These are phyloP conservation scores for Leishmania braziliensis DNA, from an alignment of 208 protist genomes.

Conservation along the genomic window DNA sequence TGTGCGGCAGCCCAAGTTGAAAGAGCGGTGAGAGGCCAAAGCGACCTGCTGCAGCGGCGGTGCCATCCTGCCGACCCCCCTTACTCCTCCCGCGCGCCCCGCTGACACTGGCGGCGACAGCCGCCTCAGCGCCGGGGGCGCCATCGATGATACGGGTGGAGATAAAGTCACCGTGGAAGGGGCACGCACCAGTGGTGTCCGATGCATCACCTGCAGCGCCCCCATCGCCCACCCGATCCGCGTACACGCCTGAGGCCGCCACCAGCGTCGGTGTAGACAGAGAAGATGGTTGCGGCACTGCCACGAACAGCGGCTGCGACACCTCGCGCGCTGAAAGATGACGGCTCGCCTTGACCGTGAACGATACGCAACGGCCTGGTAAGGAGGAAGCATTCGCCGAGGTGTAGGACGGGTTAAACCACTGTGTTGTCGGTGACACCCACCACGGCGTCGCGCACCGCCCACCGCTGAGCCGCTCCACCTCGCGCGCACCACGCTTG, in stretches of 20 bases:
- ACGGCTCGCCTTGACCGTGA: constrained; percentile 45
- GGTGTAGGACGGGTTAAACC: constrained; percentile 32
- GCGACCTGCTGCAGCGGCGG: not conserved
- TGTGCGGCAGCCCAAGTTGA: constrained; percentile 31
- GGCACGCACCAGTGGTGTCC: constrained; percentile 9
- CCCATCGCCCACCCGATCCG: not conserved
- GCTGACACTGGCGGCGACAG: not conserved
- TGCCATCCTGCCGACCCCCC: not conserved
- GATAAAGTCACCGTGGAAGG: constrained; percentile 44
- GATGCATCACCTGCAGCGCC: not conserved
- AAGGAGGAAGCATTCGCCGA: constrained; percentile 13
- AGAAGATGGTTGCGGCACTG: constrained; percentile 23
- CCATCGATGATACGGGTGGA: constrained; percentile 40
- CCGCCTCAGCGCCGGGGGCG: constrained; percentile 16
- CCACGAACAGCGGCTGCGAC: constrained; percentile 60
- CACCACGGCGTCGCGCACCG: constrained; percentile 82
- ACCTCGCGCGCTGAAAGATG: constrained; percentile 68
- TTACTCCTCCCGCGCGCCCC: not conserved
- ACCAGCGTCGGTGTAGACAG: not conserved
- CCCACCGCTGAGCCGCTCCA: constrained; percentile 33
- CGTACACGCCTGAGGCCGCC: not conserved
- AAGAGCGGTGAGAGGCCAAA: constrained; percentile 28
- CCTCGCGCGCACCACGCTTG: constrained; percentile 63
- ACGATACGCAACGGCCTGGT: constrained; percentile 55
- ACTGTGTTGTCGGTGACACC: constrained; percentile 50